Conservation (phyloP, 495 filamentous ascomycete species). For the Oleoguttula mirabilis region DNA sequence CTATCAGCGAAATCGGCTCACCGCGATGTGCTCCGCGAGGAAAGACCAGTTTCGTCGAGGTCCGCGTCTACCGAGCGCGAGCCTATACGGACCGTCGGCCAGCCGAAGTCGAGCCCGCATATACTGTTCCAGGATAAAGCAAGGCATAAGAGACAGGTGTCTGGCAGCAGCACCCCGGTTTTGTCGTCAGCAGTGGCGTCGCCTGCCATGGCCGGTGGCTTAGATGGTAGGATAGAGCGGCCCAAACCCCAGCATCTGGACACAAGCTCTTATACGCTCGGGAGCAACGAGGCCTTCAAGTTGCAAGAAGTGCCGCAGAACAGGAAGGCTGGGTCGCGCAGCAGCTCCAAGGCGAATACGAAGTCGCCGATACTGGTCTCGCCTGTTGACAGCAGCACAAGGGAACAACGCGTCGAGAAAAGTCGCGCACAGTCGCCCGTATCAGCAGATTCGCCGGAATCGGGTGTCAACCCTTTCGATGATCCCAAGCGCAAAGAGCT, state of each 20-base stretch:
- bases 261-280: constrained; percentile 20
- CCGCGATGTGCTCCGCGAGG: constrained; percentile 26
- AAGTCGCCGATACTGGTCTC: constrained; percentile 22
- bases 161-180: constrained; percentile 18
- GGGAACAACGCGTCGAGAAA: neutral
- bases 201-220: constrained; percentile 25
- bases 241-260: constrained; percentile 24
- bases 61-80: constrained; percentile 41
- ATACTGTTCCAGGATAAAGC: constrained; percentile 86
- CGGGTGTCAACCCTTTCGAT: constrained; percentile 20
- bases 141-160: constrained; percentile 42
- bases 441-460: constrained; percentile 12
- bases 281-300: constrained; percentile 48
- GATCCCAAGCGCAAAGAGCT: constrained; percentile 17
- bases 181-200: constrained; percentile 24
- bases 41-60: constrained; percentile 37
- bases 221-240: constrained; percentile 27
- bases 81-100: constrained; percentile 28
- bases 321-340: constrained; percentile 51
- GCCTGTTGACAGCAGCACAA: constrained; percentile 2
- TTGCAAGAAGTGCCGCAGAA: constrained; percentile 63
- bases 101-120: constrained; percentile 58
- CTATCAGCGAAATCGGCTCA: constrained; percentile 9
- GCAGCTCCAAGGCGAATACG: constrained; percentile 48
- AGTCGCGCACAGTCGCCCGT: constrained; percentile 6